Percentiles rank a stretch among this genome's conserved stretches.
Conservation (phyloP, 1,139 yeast species). For the Sugiyamaella castrensis region DNA sequence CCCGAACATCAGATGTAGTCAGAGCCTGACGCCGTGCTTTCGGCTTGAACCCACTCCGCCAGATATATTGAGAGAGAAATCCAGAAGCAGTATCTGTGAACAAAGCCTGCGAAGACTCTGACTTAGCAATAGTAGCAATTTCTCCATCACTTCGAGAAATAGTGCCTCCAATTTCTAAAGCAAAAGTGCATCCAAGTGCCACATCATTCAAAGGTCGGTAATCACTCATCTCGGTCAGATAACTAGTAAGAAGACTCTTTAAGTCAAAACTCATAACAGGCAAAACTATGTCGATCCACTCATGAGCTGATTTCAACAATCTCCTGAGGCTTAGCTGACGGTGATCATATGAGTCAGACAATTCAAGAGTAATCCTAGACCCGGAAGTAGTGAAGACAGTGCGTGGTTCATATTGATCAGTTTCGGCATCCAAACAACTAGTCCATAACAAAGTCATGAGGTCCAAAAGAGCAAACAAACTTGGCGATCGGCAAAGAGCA, state of each 20-base stretch:
- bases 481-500: conserved; percentile 67
- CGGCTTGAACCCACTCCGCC: conserved; percentile 50
- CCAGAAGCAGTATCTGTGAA: conserved; percentile 59
- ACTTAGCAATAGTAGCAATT: conserved; percentile 27
- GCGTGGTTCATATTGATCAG: conserved; percentile 80
- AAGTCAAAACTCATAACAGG: conserved; percentile 64
- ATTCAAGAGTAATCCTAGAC: conserved; percentile 54
- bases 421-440: conserved; percentile 82
- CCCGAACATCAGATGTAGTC: conserved; percentile 2
- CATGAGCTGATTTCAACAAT: conserved; percentile 56
- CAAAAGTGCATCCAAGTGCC: conserved; percentile 83
- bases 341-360: conserved; percentile 80
- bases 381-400: conserved; percentile 59
- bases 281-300: conserved; percentile 62
- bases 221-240: conserved; percentile 51
- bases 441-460: conserved; percentile 72
- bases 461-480: conserved; percentile 78
- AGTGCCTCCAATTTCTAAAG: conserved; percentile 80
- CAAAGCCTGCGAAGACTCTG: conserved; percentile 15
- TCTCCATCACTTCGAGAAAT: conserved; percentile 57
- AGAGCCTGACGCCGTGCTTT: conserved; percentile 2
- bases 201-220: conserved; percentile 40
- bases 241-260: conserved; percentile 73
- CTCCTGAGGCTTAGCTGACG: conserved; percentile 63
- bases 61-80: conserved; percentile 72